phyloP scores from a whole-genome alignment of 768 basidiomycete genomes.

The Macrolepiota fuliginosa region DNA sequence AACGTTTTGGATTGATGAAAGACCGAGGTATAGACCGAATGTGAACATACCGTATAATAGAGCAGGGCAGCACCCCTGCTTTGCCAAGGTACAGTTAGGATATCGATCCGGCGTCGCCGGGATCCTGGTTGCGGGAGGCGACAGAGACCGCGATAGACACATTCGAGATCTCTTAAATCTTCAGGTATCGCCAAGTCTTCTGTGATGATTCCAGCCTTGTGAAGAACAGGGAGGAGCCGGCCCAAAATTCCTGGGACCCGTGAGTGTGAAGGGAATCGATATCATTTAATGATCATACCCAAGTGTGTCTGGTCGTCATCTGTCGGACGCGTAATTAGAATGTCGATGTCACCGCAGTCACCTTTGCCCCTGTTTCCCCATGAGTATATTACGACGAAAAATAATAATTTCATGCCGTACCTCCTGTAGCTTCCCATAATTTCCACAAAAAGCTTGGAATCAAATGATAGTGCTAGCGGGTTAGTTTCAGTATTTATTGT shows the following conservation, averaged over 20 bases:
- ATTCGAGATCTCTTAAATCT: slow-evolving; percentile 65
- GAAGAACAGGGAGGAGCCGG: slow-evolving; percentile 56
- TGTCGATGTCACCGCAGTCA: slow-evolving; percentile 90
- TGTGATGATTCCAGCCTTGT: slow-evolving; percentile 59
- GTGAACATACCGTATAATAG: slow-evolving; percentile 78
- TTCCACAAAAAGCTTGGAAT: slow-evolving; percentile 69
- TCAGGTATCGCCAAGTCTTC: slow-evolving; percentile 78
- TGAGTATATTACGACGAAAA: background rate
- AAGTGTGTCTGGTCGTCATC: slow-evolving; percentile 73
- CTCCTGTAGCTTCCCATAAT: slow-evolving; percentile 93
- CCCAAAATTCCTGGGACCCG: slow-evolving; percentile 52
- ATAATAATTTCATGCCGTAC: slow-evolving; percentile 28
- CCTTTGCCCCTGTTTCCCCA: slow-evolving; percentile 60
- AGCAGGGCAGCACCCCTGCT: slow-evolving; percentile 81
- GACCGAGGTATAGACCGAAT: background rate
- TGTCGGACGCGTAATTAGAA: slow-evolving; percentile 76
- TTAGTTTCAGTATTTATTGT: background rate
- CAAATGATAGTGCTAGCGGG: slow-evolving; percentile 61
- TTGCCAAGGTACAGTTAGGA: slow-evolving; percentile 77
- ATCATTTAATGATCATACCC: slow-evolving; percentile 39
- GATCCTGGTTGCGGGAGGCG: slow-evolving; percentile 41
- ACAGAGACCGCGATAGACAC: slow-evolving; percentile 82
- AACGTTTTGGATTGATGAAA: slow-evolving; percentile 8
- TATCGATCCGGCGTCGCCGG: slow-evolving; percentile 76
- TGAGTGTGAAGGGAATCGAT: slow-evolving; percentile 3